A percentile compares a stretch with the other conserved stretches of the same genome.
These are phyloP conservation scores for Fonsecaea pedrosoi DNA, from an alignment of 2,329 filamentous ascomycete genomes.

Conservation along the genomic window DNA sequence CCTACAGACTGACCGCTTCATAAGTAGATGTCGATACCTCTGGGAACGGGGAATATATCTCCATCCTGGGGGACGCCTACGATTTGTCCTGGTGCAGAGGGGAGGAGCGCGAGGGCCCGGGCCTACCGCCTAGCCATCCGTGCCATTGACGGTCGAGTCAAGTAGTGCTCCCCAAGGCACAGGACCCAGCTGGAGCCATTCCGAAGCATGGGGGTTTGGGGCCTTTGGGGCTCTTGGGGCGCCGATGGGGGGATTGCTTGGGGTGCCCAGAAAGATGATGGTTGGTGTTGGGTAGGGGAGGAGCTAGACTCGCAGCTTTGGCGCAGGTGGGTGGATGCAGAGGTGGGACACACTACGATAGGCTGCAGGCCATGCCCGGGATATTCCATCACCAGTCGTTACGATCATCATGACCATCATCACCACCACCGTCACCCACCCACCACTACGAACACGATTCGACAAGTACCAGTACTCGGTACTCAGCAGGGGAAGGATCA, in stretches of 20 bases:
- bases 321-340: background rate
- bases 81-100: background rate
- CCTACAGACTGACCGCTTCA: background rate
- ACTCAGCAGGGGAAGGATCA: background rate
- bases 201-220: slow-evolving; percentile 6
- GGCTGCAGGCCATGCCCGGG: slow-evolving; percentile 8
- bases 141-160: background rate
- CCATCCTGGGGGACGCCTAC: slow-evolving; percentile 10
- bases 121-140: slow-evolving; percentile 10
- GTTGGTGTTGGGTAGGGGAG: background rate
- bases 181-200: background rate
- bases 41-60: slow-evolving; percentile 7
- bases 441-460: background rate
- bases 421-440: background rate
- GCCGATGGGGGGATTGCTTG: background rate
- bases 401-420: slow-evolving; percentile 1
- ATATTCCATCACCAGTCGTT: slow-evolving; percentile 6
- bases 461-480: too few species aligned
- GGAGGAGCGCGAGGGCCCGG: slow-evolving; percentile 21
- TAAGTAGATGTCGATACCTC: background rate
- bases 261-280: background rate
- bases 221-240: background rate
- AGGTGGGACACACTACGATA: slow-evolving; percentile 12
- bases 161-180: background rate
- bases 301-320: background rate